Base-by-base conservation (phyloP, 306 rosid species). In the Prunus salicina region DNA sequence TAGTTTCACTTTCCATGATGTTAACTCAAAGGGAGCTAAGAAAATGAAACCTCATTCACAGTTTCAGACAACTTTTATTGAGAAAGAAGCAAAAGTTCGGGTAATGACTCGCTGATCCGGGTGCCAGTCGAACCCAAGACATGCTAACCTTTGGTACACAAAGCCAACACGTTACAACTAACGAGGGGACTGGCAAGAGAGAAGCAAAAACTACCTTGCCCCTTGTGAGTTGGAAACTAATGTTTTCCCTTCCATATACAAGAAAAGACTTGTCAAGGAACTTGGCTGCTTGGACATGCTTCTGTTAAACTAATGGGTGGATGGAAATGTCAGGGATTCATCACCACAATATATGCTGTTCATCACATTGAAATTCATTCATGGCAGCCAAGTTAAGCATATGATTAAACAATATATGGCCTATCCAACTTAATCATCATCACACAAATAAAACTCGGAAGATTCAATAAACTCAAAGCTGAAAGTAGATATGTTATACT, bases 401-500 rank as follows among this genome's bases (percentile, higher is more conserved):
- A 9, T 18, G 12, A 27, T 15, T 6, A 5, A 2, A 24, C 64
- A 24, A 57, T 11, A 57, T 20, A 69, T 16, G 58, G n/a, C n/a
- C 8, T 28, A 62, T 62, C 67, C n/a, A 18, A 8, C 11, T 63
- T 15, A 52, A 51, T 19, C 38, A 63, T 19, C 38, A 63, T 7
- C 67, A 71, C 51, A 79, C 19, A 60, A 46, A 74, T 38, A 11
- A 24, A 78, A 82, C 64, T 63, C 71, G 7, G 51, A 70, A 60
- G 30, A 71, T 84, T 63, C 62, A 81, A 78, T 73, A 67, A 80
- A 71, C 67, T 43, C 62, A 69, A 72, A n/a, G 84, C 8, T 74
- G 58, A 64, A 78, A 78, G 80, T 79, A 41, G 78, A 74, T 72
- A 80, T 86, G 80, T 38, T 58, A 60, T 53, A 80, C 46, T 55